Evolutionary conservation across 495 filamentous ascomycete species (phyloP).

Genomic region (Hyphodiscus hymeniophilus): DNA sequence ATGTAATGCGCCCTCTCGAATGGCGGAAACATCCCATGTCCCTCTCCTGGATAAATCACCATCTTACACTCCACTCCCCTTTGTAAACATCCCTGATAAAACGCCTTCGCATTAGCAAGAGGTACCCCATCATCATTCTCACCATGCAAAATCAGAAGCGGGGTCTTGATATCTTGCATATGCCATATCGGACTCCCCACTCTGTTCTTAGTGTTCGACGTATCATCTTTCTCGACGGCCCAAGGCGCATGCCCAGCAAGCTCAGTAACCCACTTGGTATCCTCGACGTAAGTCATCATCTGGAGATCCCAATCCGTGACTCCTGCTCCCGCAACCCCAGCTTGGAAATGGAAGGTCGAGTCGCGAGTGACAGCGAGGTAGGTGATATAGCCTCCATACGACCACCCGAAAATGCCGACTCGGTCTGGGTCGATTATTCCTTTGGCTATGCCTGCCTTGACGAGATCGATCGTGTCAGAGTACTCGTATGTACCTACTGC

Average conservation of each 20-base stretch:
- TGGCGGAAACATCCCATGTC: not conserved
- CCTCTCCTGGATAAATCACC: conserved; percentile 6
- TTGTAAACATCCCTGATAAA: not conserved
- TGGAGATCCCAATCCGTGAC: conserved; percentile 4
- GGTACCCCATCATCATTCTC: conserved; percentile 6
- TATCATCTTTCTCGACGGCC: not conserved
- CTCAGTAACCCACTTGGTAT: not conserved
- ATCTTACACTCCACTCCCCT: not conserved
- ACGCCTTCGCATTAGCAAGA: not conserved
- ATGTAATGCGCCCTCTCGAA: not conserved
- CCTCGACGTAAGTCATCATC: conserved; percentile 1
- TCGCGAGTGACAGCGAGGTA: not conserved
- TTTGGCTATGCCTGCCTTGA: not conserved
- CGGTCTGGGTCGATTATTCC: not conserved
- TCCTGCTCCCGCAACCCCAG: conserved; percentile 1
- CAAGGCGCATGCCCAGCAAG: conserved; percentile 3
- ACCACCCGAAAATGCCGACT: conserved; percentile 5
- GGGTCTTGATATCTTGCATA: conserved; percentile 3
- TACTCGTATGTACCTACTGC: conserved; percentile 3
- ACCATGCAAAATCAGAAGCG: conserved; percentile 7
- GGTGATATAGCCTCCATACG: conserved; percentile 2
- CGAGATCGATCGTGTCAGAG: not conserved
- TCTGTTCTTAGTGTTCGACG: not conserved
- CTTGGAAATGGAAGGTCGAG: conserved; percentile 1
- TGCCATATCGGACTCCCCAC: conserved; percentile 2